phyloP scores from a whole-genome alignment of 495 filamentous ascomycete species.

The Astrothelium macrocarpum region DNA sequence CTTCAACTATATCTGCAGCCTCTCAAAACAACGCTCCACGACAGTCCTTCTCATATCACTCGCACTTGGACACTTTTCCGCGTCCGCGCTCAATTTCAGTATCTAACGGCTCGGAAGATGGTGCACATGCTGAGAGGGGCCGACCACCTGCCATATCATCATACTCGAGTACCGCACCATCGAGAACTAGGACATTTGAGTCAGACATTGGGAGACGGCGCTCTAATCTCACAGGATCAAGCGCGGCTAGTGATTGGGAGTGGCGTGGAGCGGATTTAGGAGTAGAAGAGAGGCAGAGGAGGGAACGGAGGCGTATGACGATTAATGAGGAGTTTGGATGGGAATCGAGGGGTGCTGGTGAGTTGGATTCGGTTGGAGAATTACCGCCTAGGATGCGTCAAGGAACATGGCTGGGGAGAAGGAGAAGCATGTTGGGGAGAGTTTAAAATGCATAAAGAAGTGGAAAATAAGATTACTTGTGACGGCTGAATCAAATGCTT shows the following conservation, averaged over 20 bases:
- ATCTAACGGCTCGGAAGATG: background rate
- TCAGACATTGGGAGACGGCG: background rate
- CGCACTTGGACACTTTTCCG: background rate
- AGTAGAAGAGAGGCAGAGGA: background rate
- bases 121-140: background rate
- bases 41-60: background rate
- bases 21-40: background rate
- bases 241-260: background rate
- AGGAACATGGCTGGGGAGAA: background rate
- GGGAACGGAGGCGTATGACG: background rate
- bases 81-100: background rate
- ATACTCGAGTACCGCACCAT: background rate
- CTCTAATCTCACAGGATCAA: background rate
- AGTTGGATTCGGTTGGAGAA: background rate
- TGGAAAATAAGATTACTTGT: background rate
- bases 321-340: background rate
- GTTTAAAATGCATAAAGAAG: background rate
- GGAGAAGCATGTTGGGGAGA: background rate
- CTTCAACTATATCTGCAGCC: conserved; percentile 14
- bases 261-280: background rate
- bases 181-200: background rate
- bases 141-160: background rate
- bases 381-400: background rate
- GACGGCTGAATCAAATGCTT: background rate
- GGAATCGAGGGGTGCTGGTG: background rate